These are phyloP conservation scores for Fraxinus dipetala DNA, from an alignment of 305 asterid species.

Conservation along the genomic window DNA sequence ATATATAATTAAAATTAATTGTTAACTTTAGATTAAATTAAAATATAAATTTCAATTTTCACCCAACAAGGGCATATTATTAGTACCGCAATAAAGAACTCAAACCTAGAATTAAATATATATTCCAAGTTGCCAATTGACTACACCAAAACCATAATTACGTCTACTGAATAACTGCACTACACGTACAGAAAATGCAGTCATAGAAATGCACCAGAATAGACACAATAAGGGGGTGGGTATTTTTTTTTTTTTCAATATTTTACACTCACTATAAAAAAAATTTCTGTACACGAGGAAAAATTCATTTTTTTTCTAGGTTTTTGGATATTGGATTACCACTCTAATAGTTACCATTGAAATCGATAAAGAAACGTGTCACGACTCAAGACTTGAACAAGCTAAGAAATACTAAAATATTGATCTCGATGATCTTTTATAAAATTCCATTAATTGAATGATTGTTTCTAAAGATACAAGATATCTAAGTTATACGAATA, in stretches of 20 bases:
- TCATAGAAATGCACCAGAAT: too few relatives aligned
- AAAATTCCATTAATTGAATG: too few relatives aligned
- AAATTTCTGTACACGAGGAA: too few relatives aligned
- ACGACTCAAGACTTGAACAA: background rate
- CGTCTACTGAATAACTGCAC: background rate
- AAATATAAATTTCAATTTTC: too few relatives aligned
- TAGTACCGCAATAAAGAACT: background rate
- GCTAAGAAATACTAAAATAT: background rate
- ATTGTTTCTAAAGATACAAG: background rate
- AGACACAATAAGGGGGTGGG: too few relatives aligned
- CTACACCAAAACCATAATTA: constrained; percentile 29
- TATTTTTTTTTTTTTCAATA: too few relatives aligned
- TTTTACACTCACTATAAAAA: too few relatives aligned
- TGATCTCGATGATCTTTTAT: background rate
- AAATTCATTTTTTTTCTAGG: background rate
- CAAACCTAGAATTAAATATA: background rate
- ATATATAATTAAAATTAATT: too few relatives aligned
- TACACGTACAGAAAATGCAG: too few relatives aligned
- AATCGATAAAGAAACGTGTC: background rate
- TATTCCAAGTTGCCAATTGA: constrained; percentile 12
- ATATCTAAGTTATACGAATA: too few relatives aligned
- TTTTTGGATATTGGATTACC: background rate
- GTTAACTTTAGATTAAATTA: too few relatives aligned
- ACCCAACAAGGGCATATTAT: too few relatives aligned
- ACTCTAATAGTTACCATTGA: background rate